A percentile compares a stretch with the other conserved stretches of the same genome.
phyloP scores from a whole-genome alignment of 2,329 filamentous ascomycete genomes.

The Stromatinia cepivora region DNA sequence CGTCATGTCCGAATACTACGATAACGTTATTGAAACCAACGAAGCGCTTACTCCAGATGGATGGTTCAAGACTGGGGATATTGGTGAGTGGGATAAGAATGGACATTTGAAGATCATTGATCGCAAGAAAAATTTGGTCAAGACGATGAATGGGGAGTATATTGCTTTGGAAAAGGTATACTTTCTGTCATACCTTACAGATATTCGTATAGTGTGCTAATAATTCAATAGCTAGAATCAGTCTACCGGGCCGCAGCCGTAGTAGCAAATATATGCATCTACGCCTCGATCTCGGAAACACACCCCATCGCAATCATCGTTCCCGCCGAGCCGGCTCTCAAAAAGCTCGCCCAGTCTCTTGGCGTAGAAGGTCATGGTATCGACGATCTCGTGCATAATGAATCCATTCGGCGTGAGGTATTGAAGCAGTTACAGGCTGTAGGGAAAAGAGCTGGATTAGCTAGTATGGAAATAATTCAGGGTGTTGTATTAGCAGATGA shows the following conservation, averaged over 20 bases:
- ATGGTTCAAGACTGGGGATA: conserved; percentile 89
- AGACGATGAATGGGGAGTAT: conserved; percentile 88
- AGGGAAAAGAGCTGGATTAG: conserved; percentile 17
- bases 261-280: conserved; percentile 83
- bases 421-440: conserved; percentile 17
- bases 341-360: conserved; percentile 16
- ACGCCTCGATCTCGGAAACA: conserved; percentile 71
- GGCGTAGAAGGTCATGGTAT: conserved; percentile 4
- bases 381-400: conserved; percentile 12
- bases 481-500: conserved; percentile 41
- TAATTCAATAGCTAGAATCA: conserved; percentile 64
- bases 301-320: conserved; percentile 80
- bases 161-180: conserved; percentile 81
- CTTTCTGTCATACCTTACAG: conserved; percentile 25
- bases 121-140: conserved; percentile 39
- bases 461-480: conserved; percentile 18
- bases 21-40: conserved; percentile 68
- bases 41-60: conserved; percentile 74
- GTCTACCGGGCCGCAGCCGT: conserved; percentile 76
- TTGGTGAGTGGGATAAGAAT: conserved; percentile 73
- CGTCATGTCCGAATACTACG: conserved; percentile 75
- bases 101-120: conserved; percentile 91
- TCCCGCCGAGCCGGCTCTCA: conserved; percentile 43
- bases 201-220: neutral
- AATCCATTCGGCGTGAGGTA: conserved; percentile 7